Base-by-base conservation (phyloP, 78 protist species). In the Dictyostelium intermedium region DNA sequence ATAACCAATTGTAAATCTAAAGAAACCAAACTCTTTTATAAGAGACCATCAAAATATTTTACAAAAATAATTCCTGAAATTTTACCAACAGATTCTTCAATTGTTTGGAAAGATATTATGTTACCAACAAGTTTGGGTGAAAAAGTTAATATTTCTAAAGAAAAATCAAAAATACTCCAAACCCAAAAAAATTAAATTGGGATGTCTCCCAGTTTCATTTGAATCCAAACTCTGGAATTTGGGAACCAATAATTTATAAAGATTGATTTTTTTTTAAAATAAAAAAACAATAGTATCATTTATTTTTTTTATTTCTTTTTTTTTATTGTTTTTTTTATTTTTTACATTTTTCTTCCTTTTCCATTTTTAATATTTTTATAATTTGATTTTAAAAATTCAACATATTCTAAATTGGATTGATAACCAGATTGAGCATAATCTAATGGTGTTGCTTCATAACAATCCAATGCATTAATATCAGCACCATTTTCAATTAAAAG, bases 331-430 rank as follows among this genome's bases (percentile, higher is more conserved):
- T 47, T 47, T 50, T 60, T 60, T 60, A 6, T 63, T 76, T 39
- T n/a, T 86, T 77, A 86, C 92, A 86, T 86, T 56, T 76, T 86
- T 56, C 82, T 47, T 39, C 84, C 92, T 76, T 86, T 73, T 7
- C 92, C 92, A 53, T 50, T 76, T 76, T 86, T 86, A 13, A 43
- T 82, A 34, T 86, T 50, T 5, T 47, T 69, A 30, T 47, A 23
- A 37, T 53, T 50, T 30, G 74, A 66, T 66, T 74, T 86, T 18
- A 86, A 25, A 16, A 74, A 30, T 11, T 73, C 25, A 20, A 56
- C 41, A 34, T 73, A 53, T 53, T 73, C 32, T 9, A 72, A 27
- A 16, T 76, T 85, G 30, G 92, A 30, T 35, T 53, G 53, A n/a
- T 41, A 37, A 23, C 60, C 79, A 30, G 92, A 86, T 50, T 50